Evolutionary conservation across 495 filamentous ascomycete genomes (phyloP).

Genomic region (Tuber aestivum): DNA sequence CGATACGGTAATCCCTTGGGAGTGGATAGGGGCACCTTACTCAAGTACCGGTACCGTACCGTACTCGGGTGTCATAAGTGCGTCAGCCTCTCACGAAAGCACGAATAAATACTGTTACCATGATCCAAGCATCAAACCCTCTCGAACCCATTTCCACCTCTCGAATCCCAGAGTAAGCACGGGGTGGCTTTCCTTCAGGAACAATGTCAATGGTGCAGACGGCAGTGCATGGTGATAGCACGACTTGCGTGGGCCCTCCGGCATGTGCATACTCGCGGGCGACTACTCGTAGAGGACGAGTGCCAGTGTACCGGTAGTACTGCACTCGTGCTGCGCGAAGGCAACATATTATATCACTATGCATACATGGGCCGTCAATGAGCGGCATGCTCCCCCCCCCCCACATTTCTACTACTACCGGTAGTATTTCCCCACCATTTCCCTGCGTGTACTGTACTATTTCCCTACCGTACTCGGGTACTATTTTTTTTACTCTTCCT

Average conservation of each 20-base stretch:
- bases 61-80: neutral
- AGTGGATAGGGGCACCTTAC: neutral
- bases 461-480: too few relatives aligned
- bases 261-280: neutral
- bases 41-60: too few relatives aligned
- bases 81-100: too few relatives aligned
- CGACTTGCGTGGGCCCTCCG: neutral
- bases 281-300: too few relatives aligned
- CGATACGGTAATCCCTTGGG: neutral
- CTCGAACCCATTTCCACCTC: neutral
- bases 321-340: too few relatives aligned
- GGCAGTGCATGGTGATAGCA: too few relatives aligned
- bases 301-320: too few relatives aligned
- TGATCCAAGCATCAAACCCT: neutral
- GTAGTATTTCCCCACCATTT: too few relatives aligned
- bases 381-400: neutral
- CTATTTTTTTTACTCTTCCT: neutral
- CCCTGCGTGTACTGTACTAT: too few relatives aligned
- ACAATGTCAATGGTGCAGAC: conserved; percentile 6
- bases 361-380: neutral
- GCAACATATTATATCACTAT: neutral
- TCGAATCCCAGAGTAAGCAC: neutral
- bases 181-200: neutral
- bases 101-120: too few relatives aligned
- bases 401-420: too few relatives aligned